Percentiles rank a stretch among this genome's conserved stretches.
Conservation (phyloP, 768 basidiomycete species). For the Pisolithus microcarpus region DNA sequence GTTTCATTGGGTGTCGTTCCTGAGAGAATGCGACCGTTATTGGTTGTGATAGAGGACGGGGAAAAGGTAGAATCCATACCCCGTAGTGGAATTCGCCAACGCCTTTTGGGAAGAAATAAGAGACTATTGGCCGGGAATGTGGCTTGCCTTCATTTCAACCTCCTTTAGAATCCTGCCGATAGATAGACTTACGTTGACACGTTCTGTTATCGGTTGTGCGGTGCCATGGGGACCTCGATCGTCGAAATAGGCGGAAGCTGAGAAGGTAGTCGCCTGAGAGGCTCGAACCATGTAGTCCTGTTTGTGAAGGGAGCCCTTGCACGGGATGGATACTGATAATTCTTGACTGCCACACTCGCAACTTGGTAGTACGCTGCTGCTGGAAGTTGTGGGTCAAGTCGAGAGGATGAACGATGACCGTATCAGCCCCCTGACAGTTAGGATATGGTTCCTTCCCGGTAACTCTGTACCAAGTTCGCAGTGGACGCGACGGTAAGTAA, state of each 20-base stretch:
- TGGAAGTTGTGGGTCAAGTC: too few species aligned
- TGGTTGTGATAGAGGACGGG: slow-evolving; percentile 7
- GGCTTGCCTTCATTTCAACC: slow-evolving; percentile 22
- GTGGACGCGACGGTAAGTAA: too few species aligned
- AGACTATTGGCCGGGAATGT: slow-evolving; percentile 67
- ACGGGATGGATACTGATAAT: too few species aligned
- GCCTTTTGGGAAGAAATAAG: slow-evolving; percentile 92
- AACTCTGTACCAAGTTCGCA: too few species aligned
- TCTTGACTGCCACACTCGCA: neutral
- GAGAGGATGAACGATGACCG: too few species aligned
- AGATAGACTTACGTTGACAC: slow-evolving; percentile 53
- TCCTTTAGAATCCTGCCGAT: neutral
- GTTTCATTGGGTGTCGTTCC: slow-evolving; percentile 99
- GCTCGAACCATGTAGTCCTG: slow-evolving; percentile 29
- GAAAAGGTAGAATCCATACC: slow-evolving; percentile 41
- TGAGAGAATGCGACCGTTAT: slow-evolving; percentile 25
- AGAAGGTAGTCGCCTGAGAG: slow-evolving; percentile 52
- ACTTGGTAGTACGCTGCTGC: too few species aligned
- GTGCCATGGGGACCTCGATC: slow-evolving; percentile 65
- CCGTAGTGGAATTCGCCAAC: slow-evolving; percentile 97
- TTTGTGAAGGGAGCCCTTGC: neutral
- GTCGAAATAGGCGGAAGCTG: slow-evolving; percentile 65
- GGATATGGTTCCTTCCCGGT: too few species aligned
- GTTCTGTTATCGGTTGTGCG: slow-evolving; percentile 75
- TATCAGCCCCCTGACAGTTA: too few species aligned